A percentile compares a stretch with the other conserved stretches of the same genome.
Conservation (phyloP, 257 asterid species). For the Fraxinus americana region DNA sequence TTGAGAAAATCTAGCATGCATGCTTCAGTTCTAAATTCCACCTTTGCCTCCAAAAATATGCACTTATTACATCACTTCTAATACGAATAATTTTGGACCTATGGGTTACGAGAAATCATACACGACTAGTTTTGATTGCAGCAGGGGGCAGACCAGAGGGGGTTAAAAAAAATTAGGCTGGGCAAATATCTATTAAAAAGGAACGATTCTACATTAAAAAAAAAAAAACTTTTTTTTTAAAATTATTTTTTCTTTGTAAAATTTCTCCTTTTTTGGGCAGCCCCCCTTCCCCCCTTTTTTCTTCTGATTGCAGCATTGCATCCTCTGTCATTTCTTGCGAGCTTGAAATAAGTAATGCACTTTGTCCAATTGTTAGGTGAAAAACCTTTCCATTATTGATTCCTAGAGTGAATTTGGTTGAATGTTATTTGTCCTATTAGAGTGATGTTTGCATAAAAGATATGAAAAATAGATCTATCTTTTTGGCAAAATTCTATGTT, state of each 20-base stretch:
- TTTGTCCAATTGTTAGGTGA: background rate
- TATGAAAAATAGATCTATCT: background rate
- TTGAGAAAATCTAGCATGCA: background rate
- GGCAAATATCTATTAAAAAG: too few species aligned
- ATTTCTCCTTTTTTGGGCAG: too few species aligned
- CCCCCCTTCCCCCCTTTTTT: too few species aligned
- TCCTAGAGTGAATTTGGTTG: background rate
- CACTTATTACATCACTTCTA: slow-evolving; percentile 2
- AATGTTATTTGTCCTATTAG: background rate
- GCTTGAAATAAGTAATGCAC: background rate
- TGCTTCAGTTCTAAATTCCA: background rate
- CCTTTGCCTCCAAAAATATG: background rate
- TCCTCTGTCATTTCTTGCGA: background rate
- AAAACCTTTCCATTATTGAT: background rate
- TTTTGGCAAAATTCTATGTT: background rate
- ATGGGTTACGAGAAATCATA: background rate
- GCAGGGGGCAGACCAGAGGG: too few species aligned
- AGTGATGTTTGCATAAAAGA: background rate
- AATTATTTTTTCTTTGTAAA: too few species aligned
- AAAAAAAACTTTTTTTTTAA: too few species aligned
- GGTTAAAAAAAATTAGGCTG: too few species aligned
- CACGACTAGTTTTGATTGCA: background rate
- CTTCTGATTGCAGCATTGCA: background rate
- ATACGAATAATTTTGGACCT: background rate
- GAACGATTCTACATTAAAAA: too few species aligned